Conservation (phyloP, 2,329 filamentous ascomycete species). For the Diaporthe helianthi region DNA sequence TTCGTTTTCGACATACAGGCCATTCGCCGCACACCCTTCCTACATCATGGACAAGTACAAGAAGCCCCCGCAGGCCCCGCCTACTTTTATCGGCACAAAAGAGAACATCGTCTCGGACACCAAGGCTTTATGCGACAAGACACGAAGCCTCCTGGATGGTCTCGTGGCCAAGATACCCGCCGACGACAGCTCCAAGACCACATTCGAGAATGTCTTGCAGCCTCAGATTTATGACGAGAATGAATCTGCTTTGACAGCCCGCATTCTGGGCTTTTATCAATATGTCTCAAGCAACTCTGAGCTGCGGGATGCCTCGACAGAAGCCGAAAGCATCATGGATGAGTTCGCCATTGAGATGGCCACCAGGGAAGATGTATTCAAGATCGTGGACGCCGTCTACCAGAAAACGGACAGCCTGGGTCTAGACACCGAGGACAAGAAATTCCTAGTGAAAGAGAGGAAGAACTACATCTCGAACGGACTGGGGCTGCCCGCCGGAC, state of each 20-base stretch:
- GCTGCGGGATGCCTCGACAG: slow-evolving; percentile 76
- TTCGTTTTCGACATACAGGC: slow-evolving; percentile 41
- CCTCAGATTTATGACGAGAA: slow-evolving; percentile 81
- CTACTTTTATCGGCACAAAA: slow-evolving; percentile 77
- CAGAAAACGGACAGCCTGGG: slow-evolving; percentile 60
- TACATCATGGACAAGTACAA: slow-evolving; percentile 73
- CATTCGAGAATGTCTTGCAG: slow-evolving; percentile 61
- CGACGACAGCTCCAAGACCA: slow-evolving; percentile 57
- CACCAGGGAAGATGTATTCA: slow-evolving; percentile 85
- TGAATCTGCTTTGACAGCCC: slow-evolving; percentile 60
- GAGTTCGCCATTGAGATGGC: slow-evolving; percentile 79
- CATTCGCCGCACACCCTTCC: slow-evolving; percentile 54
- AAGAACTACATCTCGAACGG: slow-evolving; percentile 81
- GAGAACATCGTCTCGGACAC: slow-evolving; percentile 72
- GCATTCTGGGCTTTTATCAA: slow-evolving; percentile 82
- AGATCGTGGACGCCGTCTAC: slow-evolving; percentile 65
- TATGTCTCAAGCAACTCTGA: slow-evolving; percentile 74
- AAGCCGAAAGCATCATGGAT: slow-evolving; percentile 77
- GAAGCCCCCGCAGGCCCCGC: slow-evolving; percentile 79
- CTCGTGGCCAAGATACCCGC: slow-evolving; percentile 67
- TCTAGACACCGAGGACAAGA: slow-evolving; percentile 72
- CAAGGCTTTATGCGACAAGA: slow-evolving; percentile 68
- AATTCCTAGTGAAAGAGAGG: slow-evolving; percentile 79
- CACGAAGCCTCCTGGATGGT: slow-evolving; percentile 69
- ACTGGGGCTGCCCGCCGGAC: slow-evolving; percentile 72